Evolutionary conservation across 331 rosid species (phyloP).

Genomic region (Pyracantha coccinea): DNA sequence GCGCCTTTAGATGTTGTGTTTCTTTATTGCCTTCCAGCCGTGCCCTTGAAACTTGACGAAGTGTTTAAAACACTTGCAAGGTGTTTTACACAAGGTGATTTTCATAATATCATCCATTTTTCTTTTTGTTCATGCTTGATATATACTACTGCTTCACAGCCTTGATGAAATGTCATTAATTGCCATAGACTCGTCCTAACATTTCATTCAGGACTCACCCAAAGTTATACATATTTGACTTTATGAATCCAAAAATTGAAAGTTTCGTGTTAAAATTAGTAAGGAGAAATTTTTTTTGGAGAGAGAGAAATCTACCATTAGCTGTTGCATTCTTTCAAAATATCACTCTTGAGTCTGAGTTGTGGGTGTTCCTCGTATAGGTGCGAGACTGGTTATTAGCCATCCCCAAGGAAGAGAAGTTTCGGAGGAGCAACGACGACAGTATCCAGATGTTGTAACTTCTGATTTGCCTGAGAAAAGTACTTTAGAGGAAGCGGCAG

Average conservation of each 20-base stretch:
- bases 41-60: constrained; percentile 48
- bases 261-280: background rate
- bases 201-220: background rate
- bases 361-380: constrained; percentile 26
- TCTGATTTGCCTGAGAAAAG: constrained; percentile 67
- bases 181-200: background rate
- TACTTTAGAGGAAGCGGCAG: constrained; percentile 46
- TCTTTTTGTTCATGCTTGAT: background rate
- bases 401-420: constrained; percentile 73
- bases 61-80: constrained; percentile 50
- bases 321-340: background rate
- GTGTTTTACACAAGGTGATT: constrained; percentile 46
- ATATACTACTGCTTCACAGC: background rate
- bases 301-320: background rate
- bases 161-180: background rate
- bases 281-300: background rate
- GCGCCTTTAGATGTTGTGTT: constrained; percentile 63
- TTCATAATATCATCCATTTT: background rate
- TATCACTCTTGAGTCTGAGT: constrained; percentile 3
- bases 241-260: background rate
- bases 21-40: constrained; percentile 79
- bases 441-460: constrained; percentile 45
- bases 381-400: constrained; percentile 77
- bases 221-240: background rate
- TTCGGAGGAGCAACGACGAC: constrained; percentile 46